Conservation (phyloP, 2,329 filamentous ascomycete species). For the Metarhizium brunneum region DNA sequence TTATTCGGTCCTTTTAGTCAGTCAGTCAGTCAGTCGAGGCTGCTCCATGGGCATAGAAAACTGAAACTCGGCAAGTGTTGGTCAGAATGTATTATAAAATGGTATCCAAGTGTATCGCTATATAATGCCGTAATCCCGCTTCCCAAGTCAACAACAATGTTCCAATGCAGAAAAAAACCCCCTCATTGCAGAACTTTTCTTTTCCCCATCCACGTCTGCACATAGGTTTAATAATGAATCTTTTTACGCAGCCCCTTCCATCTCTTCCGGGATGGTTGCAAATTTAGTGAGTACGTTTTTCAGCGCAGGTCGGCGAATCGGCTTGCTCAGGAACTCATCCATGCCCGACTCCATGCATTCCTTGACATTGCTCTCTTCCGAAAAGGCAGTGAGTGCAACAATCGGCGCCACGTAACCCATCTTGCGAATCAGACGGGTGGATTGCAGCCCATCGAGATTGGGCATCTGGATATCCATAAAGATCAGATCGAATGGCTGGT, state of each 20-base stretch:
- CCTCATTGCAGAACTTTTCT: too few relatives aligned
- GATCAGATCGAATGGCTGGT: constrained; percentile 71
- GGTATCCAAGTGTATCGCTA: too few relatives aligned
- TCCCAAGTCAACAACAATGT: too few relatives aligned
- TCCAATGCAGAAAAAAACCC: too few relatives aligned
- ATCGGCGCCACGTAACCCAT: constrained; percentile 85
- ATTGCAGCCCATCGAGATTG: constrained; percentile 81
- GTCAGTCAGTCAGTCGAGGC: too few relatives aligned
- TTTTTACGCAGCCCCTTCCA: constrained; percentile 11
- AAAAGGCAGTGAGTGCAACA: constrained; percentile 82
- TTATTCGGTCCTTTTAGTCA: too few relatives aligned
- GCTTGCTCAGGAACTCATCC: constrained; percentile 76
- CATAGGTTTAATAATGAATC: too few relatives aligned
- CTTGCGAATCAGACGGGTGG: constrained; percentile 72
- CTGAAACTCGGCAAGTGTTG: too few relatives aligned
- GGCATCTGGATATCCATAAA: constrained; percentile 98
- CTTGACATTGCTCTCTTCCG: constrained; percentile 80
- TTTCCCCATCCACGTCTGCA: too few relatives aligned
- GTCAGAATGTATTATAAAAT: too few relatives aligned
- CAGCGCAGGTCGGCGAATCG: constrained; percentile 71
- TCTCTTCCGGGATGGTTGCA: constrained; percentile 68
- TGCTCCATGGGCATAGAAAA: too few relatives aligned
- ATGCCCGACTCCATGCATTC: constrained; percentile 85
- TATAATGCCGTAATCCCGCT: background rate
- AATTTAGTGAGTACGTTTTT: constrained; percentile 83